Base-by-base conservation (phyloP, 192 early-diverging fungal genomes). In the Coemansia sp. region DNA sequence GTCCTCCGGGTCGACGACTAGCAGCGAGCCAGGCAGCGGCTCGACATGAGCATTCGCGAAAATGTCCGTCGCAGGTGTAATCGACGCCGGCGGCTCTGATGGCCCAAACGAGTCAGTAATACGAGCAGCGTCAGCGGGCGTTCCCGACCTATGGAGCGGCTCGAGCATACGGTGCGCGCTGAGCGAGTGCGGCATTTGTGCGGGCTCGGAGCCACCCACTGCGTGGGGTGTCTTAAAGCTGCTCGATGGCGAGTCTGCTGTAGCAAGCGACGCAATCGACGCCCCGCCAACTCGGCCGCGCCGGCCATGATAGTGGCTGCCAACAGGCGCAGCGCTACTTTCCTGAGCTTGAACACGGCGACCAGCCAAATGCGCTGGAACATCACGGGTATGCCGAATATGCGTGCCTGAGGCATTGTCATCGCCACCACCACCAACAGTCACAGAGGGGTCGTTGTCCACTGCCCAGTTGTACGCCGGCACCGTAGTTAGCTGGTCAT, bases 1-100 rank as follows among this genome's bases (percentile, higher is more conserved):
- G 65, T 74, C 67, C 10, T 65, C 61, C 0, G 81, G 81, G n/a
- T 83, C 76, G 13, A 83, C 61, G 29, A 83, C 50, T 10, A 83
- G 51, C 51, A 83, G 44, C 7, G 76, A 63, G 5, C 81, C 81
- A 27, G 81, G 81, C 59, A 67, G 22, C 6, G 69, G 29, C 61
- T 83, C 81, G 1, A 83, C 76, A 32, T 44, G 70, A 22, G 76
- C 44, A n/a, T 62, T 69, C 9, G 62, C n/a, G 38, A 82, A 82
- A 44, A 65, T 24, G 31, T 77, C 75, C 1, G 70, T 24, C 17
- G 39, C 15, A 10, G 61, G 46, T 19, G 71, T 64, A 0, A 64
- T 39, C 20, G 51, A 17, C 12, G 62, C 40, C 6, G 53, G 39
- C 39, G 17, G 24, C 19, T 22, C 32, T n/a, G 64, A 7, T 27